Conservation (phyloP, 169 alveolate species). For the Cryptosporidium ryanae region DNA sequence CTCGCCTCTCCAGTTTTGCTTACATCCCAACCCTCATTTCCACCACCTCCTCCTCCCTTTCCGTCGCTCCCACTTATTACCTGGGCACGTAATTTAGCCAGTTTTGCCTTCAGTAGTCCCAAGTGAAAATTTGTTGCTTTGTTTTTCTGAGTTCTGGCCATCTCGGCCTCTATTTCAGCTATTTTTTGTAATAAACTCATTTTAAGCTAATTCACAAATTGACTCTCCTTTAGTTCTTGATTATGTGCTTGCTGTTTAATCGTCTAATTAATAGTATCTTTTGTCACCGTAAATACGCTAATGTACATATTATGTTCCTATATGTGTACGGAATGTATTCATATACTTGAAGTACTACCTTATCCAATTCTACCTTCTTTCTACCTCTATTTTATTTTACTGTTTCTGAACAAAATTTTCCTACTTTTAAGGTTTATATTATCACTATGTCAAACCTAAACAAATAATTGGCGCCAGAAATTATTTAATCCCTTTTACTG, state of each 20-base stretch:
- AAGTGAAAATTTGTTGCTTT: constrained; percentile 97
- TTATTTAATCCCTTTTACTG: too few species aligned
- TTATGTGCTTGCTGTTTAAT: not conserved
- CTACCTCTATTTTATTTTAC: too few species aligned
- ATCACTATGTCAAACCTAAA: too few species aligned
- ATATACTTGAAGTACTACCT: too few species aligned
- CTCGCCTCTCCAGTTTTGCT: constrained; percentile 98
- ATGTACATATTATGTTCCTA: too few species aligned
- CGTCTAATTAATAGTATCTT: not conserved
- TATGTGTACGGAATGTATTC: too few species aligned
- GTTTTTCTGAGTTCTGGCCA: constrained; percentile 98
- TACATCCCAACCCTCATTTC: constrained; percentile 93
- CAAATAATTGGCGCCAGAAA: too few species aligned
- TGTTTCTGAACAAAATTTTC: too few species aligned
- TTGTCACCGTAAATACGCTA: not conserved
- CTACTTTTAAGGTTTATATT: too few species aligned
- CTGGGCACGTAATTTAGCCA: constrained; percentile 95
- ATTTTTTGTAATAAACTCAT: constrained; percentile 92
- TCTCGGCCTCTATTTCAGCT: constrained; percentile 97
- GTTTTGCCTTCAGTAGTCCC: constrained; percentile 97
- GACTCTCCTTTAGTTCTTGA: not conserved
- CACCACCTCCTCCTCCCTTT: constrained; percentile 85
- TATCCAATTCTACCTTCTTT: too few species aligned
- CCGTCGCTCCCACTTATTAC: constrained; percentile 89
- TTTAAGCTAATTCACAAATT: constrained; percentile 23